Conservation (phyloP, 805 yeast genomes). For the Ogataea pini region DNA sequence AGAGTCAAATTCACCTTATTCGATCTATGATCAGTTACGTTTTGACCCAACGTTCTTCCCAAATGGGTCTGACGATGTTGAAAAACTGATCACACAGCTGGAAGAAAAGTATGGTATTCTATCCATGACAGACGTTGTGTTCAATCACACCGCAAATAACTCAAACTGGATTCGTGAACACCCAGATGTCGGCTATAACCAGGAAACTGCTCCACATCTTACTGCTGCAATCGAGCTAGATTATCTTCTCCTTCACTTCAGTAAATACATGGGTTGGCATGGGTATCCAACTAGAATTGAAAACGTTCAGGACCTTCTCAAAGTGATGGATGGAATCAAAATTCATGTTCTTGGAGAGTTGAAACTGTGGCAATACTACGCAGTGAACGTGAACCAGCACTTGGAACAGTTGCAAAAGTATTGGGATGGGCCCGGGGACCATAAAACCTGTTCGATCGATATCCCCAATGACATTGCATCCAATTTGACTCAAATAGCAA, state of each 20-base stretch:
- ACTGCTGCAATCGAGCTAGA: constrained; percentile 84
- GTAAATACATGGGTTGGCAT: constrained; percentile 52
- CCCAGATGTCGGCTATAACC: constrained; percentile 90
- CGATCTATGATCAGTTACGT: constrained; percentile 79
- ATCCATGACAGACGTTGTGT: constrained; percentile 87
- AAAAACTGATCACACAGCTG: constrained; percentile 47
- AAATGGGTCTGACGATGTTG: constrained; percentile 54
- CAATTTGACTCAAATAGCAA: constrained; percentile 50
- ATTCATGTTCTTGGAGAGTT: constrained; percentile 64
- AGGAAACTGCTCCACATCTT: constrained; percentile 86
- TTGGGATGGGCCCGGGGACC: constrained; percentile 33
- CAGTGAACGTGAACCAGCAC: constrained; percentile 53
- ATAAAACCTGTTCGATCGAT: constrained; percentile 30
- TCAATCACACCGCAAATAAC: constrained; percentile 93
- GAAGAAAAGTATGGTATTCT: constrained; percentile 61
- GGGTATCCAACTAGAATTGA: constrained; percentile 63
- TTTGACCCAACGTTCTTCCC: constrained; percentile 72
- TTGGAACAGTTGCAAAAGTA: constrained; percentile 39
- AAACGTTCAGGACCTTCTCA: constrained; percentile 53
- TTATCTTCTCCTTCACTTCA: constrained; percentile 61
- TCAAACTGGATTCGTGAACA: constrained; percentile 82
- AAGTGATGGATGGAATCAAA: constrained; percentile 67
- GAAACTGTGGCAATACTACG: constrained; percentile 87
- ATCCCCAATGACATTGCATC: constrained; percentile 46
- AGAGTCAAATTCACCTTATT: constrained; percentile 87